phyloP scores from a whole-genome alignment of 257 asterid species.

The Plectranthus barbatus region DNA sequence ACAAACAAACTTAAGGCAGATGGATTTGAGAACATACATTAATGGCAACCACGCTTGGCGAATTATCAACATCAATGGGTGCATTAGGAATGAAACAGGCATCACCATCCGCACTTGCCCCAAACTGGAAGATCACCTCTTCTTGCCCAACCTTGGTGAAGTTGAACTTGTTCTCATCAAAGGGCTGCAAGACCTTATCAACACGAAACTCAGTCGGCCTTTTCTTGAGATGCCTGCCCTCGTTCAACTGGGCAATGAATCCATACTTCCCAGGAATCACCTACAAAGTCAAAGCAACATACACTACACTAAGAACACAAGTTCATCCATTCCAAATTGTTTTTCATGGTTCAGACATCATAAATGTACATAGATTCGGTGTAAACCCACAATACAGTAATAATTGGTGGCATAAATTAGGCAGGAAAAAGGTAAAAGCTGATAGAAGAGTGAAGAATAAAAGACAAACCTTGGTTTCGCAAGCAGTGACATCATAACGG shows the following conservation, averaged over 20 bases:
- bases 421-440: too few relatives aligned
- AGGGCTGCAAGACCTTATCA: conserved; percentile 87
- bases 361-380: too few relatives aligned
- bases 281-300: conserved; percentile 18
- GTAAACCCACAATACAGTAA: too few relatives aligned
- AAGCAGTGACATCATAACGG: conserved; percentile 96
- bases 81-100: conserved; percentile 60
- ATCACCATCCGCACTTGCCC: conserved; percentile 46
- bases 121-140: conserved; percentile 87
- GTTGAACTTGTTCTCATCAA: conserved; percentile 86
- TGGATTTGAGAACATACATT: conserved; percentile 37
- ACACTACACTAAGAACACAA: too few relatives aligned
- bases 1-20: too few relatives aligned
- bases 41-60: conserved; percentile 79
- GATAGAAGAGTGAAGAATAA: not conserved
- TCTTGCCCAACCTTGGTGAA: conserved; percentile 94
- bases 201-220: conserved; percentile 97
- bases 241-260: conserved; percentile 83
- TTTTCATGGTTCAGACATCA: too few relatives aligned
- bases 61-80: conserved; percentile 47
- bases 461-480: conserved; percentile 72
- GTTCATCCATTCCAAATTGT: too few relatives aligned
- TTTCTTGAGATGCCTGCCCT: conserved; percentile 96
- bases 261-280: conserved; percentile 91
- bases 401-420: too few relatives aligned